phyloP scores from a whole-genome alignment of 2,329 filamentous ascomycete genomes.

The Fusarium goolgardi region DNA sequence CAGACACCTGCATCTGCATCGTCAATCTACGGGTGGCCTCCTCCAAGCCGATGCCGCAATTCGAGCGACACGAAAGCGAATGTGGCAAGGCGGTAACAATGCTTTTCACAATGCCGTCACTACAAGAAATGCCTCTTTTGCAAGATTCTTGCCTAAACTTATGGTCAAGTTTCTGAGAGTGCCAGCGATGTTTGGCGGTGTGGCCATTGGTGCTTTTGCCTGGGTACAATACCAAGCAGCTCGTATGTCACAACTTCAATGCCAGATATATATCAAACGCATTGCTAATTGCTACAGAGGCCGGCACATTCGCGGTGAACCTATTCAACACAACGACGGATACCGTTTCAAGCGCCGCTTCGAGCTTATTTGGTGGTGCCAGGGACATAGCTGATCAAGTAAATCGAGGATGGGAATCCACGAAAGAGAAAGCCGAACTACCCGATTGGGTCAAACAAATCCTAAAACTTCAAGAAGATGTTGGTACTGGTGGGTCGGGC shows the following conservation, averaged over 20 bases:
- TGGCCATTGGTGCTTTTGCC: conserved; percentile 85
- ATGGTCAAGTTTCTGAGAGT: conserved; percentile 89
- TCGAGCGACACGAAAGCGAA: conserved; percentile 69
- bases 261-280: background rate
- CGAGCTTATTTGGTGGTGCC: conserved; percentile 75
- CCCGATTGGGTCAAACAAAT: conserved; percentile 84
- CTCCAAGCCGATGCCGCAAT: conserved; percentile 73
- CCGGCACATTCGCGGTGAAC: conserved; percentile 66
- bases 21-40: conserved; percentile 74
- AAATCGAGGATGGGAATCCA: conserved; percentile 82
- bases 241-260: conserved; percentile 65
- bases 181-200: conserved; percentile 90
- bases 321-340: conserved; percentile 80
- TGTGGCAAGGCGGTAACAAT: conserved; percentile 80
- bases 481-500: conserved; percentile 63
- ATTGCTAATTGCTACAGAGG: conserved; percentile 55
- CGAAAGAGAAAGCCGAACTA: conserved; percentile 77
- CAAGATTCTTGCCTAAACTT: conserved; percentile 80
- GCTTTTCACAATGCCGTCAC: conserved; percentile 83
- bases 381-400: conserved; percentile 83
- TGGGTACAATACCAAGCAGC: conserved; percentile 97
- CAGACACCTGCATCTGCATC: conserved; percentile 75
- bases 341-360: conserved; percentile 75
- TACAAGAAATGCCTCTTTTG: conserved; percentile 73
- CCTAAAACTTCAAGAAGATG: conserved; percentile 70